These are phyloP conservation scores for Pleodorina starrii DNA, from an alignment of 139 green algal species.

Conservation along the genomic window DNA sequence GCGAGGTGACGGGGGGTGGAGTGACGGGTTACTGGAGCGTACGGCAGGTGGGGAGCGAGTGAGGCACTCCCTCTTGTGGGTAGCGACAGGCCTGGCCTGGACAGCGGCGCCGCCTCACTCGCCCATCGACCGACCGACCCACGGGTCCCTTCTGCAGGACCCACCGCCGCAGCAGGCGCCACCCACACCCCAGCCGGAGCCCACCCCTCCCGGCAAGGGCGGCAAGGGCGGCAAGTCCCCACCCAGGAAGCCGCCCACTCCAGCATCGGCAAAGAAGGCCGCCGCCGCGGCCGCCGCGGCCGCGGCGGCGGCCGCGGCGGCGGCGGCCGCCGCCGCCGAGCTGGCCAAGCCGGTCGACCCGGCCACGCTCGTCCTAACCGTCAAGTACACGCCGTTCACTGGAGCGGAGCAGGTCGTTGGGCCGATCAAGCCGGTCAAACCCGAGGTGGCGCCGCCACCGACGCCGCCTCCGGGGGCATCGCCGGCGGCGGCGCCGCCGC, in stretches of 20 bases:
- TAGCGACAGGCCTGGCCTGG: neutral
- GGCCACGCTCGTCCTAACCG: neutral
- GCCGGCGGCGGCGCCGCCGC: neutral
- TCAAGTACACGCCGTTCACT: slow-evolving; percentile 35
- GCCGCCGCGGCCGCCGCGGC: slow-evolving; percentile 22
- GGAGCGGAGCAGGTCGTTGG: neutral
- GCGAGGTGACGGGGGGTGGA: neutral
- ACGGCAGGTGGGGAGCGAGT: too few relatives aligned
- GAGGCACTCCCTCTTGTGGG: too few relatives aligned
- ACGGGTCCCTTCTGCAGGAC: neutral
- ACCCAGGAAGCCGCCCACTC: neutral
- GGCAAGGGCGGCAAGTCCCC: neutral
- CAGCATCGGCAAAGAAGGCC: neutral
- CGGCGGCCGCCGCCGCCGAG: neutral
- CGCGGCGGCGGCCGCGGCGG: neutral
- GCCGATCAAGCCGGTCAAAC: slow-evolving; percentile 14
- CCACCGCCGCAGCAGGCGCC: neutral
- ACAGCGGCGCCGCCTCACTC: neutral
- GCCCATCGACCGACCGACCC: neutral
- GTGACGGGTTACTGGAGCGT: neutral
- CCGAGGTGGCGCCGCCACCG: neutral
- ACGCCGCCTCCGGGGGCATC: neutral
- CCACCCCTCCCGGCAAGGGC: neutral
- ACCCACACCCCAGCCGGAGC: neutral
- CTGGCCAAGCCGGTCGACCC: slow-evolving; percentile 32